phyloP scores from a whole-genome alignment of 768 basidiomycete genomes.

The Suillus discolor region DNA sequence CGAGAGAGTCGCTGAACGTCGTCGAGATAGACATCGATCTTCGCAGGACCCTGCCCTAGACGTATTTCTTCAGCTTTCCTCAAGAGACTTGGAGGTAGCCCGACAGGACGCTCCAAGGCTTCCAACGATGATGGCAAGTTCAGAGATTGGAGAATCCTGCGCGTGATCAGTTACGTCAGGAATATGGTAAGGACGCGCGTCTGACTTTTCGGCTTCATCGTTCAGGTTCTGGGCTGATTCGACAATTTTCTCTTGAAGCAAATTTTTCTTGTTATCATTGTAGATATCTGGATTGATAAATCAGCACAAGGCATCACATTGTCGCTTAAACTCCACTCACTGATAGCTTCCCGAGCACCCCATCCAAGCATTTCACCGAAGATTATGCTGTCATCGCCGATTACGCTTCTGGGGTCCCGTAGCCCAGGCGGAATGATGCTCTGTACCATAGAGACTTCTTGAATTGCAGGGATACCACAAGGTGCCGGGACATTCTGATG shows the following conservation, averaged over 20 bases:
- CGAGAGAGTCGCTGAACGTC: constrained; percentile 69
- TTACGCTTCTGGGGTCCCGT: constrained; percentile 53
- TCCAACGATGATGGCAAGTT: constrained; percentile 88
- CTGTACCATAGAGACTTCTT: constrained; percentile 67
- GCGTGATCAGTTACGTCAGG: constrained; percentile 9
- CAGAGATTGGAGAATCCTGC: constrained; percentile 65
- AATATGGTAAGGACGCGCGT: constrained; percentile 11
- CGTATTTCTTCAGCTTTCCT: constrained; percentile 86
- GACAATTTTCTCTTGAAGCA: constrained; percentile 68
- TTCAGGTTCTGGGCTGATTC: constrained; percentile 65
- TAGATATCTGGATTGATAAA: constrained; percentile 65
- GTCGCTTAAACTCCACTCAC: constrained; percentile 45
- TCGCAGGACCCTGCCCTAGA: constrained; percentile 70
- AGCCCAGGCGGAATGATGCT: constrained; percentile 57
- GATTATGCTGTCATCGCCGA: constrained; percentile 58
- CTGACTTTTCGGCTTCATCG: constrained; percentile 61
- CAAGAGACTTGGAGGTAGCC: constrained; percentile 86
- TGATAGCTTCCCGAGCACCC: constrained; percentile 88
- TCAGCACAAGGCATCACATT: constrained; percentile 1
- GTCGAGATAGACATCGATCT: constrained; percentile 71
- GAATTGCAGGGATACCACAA: constrained; percentile 65
- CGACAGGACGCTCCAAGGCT: constrained; percentile 83
- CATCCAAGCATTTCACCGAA: constrained; percentile 80
- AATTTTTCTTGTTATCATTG: constrained; percentile 73
- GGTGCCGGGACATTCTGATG: constrained; percentile 82